Conservation (phyloP, 805 yeast species). For the Candida bentonensis region DNA sequence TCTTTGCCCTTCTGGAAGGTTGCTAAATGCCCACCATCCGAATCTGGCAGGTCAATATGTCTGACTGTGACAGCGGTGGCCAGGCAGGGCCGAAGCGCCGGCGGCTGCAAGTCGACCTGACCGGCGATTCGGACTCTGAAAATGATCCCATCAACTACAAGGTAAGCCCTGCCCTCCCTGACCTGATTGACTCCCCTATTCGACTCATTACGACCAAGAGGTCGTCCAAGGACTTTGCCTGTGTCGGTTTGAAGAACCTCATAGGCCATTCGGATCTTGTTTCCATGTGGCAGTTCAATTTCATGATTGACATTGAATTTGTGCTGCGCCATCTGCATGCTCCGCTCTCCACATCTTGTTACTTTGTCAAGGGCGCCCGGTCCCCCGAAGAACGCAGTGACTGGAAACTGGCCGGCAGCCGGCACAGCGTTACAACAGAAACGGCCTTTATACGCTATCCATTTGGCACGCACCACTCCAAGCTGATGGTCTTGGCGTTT, state of each 20-base stretch:
- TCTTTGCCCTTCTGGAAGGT: no score
- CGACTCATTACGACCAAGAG: slow-evolving; percentile 8
- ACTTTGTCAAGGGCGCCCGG: neutral
- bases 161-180: no score
- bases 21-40: no score
- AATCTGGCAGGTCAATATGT: no score
- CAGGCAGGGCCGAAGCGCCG: no score
- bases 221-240: slow-evolving; percentile 10
- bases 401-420: neutral
- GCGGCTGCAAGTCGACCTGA: neutral
- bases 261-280: slow-evolving; percentile 12
- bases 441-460: slow-evolving; percentile 8
- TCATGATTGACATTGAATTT: slow-evolving; percentile 15
- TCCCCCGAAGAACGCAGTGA: neutral
- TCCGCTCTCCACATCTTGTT: neutral
- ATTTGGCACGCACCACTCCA: slow-evolving; percentile 21
- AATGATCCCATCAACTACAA: no score
- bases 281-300: slow-evolving; percentile 22
- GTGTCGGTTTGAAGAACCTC: slow-evolving; percentile 12
- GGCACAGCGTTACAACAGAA: neutral
- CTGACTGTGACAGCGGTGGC: no score
- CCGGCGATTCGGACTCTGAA: neutral
- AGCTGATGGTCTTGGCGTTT: slow-evolving; percentile 19
- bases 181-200: slow-evolving; percentile 6
- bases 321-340: slow-evolving; percentile 12